A percentile compares a stretch with the other conserved stretches of the same genome.
phyloP scores from a whole-genome alignment of 1,139 yeast genomes.

The Kodamaea derodonti region DNA sequence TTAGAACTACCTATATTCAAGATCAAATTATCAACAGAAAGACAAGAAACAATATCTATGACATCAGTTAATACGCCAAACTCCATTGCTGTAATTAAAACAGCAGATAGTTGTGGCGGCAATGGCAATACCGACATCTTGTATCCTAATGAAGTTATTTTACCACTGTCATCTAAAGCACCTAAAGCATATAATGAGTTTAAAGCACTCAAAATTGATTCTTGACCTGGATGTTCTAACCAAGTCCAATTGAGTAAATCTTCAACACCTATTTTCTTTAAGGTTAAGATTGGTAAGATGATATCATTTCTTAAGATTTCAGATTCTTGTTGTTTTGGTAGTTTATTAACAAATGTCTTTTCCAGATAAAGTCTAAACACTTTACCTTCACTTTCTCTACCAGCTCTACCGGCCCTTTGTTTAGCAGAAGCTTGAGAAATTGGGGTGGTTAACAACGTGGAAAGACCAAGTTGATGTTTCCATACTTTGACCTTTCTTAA shows the following conservation, averaged over 20 bases:
- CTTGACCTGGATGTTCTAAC: slow-evolving; percentile 87
- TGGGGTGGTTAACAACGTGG: slow-evolving; percentile 86
- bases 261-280: slow-evolving; percentile 78
- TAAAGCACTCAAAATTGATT: slow-evolving; percentile 71
- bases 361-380: slow-evolving; percentile 84
- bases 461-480: slow-evolving; percentile 88
- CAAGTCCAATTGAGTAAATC: slow-evolving; percentile 86
- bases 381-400: slow-evolving; percentile 90
- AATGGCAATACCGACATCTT: slow-evolving; percentile 88
- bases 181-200: slow-evolving; percentile 73
- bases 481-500: slow-evolving; percentile 89
- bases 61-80: slow-evolving; percentile 59
- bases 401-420: slow-evolving; percentile 98
- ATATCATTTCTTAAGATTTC: slow-evolving; percentile 88
- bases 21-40: slow-evolving; percentile 86
- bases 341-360: slow-evolving; percentile 46
- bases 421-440: slow-evolving; percentile 92
- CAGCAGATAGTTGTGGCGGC: slow-evolving; percentile 90
- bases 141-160: slow-evolving; percentile 70
- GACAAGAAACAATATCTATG: slow-evolving; percentile 85
- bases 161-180: slow-evolving; percentile 75
- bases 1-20: slow-evolving; percentile 59
- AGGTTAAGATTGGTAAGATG: slow-evolving; percentile 74
- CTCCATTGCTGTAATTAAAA: slow-evolving; percentile 65
- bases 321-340: slow-evolving; percentile 83